These are phyloP conservation scores for Neodidymelliopsis sp. DNA, from an alignment of 2,329 filamentous ascomycete genomes.

Conservation along the genomic window DNA sequence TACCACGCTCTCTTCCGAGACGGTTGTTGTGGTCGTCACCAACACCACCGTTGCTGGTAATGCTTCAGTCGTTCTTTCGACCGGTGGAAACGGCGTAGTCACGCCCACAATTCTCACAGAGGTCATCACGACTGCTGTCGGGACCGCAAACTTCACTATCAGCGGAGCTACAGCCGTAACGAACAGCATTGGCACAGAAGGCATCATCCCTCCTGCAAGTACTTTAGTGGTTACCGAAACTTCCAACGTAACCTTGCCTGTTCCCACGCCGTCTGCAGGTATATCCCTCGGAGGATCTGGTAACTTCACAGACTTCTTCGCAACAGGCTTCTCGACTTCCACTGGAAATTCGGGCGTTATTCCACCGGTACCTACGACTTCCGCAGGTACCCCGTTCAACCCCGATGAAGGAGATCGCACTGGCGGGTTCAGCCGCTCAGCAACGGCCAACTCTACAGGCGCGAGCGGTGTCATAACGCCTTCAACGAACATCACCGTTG, in stretches of 20 bases:
- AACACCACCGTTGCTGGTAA: slow-evolving; percentile 17
- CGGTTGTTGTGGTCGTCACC: slow-evolving; percentile 5
- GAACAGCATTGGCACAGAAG: slow-evolving; percentile 16
- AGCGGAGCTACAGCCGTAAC: slow-evolving; percentile 6
- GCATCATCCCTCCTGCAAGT: slow-evolving; percentile 17
- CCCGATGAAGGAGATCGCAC: not conserved
- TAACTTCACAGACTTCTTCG: slow-evolving; percentile 12
- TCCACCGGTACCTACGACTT: slow-evolving; percentile 3
- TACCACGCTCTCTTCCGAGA: slow-evolving; percentile 11
- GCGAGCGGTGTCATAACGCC: slow-evolving; percentile 15
- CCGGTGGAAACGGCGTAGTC: slow-evolving; percentile 12
- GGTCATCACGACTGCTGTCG: slow-evolving; percentile 7
- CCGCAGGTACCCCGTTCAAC: not conserved
- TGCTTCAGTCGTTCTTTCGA: slow-evolving; percentile 7
- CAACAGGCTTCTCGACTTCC: no score
- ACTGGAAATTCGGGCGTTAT: slow-evolving; percentile 19
- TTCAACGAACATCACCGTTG: not conserved
- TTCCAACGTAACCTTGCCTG: slow-evolving; percentile 1
- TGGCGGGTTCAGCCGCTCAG: slow-evolving; percentile 1
- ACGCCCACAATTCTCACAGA: slow-evolving; percentile 14
- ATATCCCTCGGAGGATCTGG: not conserved
- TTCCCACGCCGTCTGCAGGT: not conserved
- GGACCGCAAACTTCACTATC: slow-evolving; percentile 10
- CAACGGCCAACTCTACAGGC: slow-evolving; percentile 14
- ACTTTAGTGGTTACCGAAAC: slow-evolving; percentile 4